A percentile compares a stretch with the other conserved stretches of the same genome.
phyloP scores from a whole-genome alignment of 192 early-diverging fungal genomes.

The Coemansia asiatica region DNA sequence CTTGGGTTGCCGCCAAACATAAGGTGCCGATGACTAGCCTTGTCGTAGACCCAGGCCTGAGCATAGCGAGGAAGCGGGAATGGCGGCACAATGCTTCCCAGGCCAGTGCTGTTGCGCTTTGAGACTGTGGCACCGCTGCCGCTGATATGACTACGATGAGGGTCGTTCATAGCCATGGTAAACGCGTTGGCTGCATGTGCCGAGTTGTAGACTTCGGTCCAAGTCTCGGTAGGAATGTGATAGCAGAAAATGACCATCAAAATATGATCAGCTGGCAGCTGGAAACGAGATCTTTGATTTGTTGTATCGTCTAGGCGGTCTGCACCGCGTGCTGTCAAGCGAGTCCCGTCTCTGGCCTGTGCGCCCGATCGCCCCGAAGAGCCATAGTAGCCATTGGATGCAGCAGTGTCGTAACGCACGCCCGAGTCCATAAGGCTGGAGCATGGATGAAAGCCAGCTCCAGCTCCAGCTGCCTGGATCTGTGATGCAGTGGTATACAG shows the following conservation, averaged over 20 bases:
- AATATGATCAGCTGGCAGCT: constrained; percentile 23
- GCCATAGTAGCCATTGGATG: neutral
- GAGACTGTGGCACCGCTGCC: neutral
- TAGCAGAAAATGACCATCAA: constrained; percentile 51
- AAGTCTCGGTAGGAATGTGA: constrained; percentile 56
- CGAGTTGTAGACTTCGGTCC: constrained; percentile 51
- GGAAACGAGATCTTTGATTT: constrained; percentile 3
- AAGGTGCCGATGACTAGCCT: constrained; percentile 67
- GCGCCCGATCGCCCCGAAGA: neutral
- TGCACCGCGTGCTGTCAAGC: neutral
- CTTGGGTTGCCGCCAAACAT: constrained; percentile 93
- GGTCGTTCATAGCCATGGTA: constrained; percentile 49
- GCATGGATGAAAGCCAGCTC: constrained; percentile 33
- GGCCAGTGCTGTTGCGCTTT: neutral
- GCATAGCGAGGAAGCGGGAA: constrained; percentile 87
- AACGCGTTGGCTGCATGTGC: constrained; percentile 22
- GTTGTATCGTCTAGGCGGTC: neutral
- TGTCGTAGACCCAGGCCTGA: constrained; percentile 89
- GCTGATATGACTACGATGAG: constrained; percentile 22
- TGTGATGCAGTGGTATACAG: constrained; percentile 18
- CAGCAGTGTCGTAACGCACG: constrained; percentile 18
- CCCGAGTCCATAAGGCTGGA: constrained; percentile 37
- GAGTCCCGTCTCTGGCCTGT: neutral
- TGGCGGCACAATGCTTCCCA: constrained; percentile 21
- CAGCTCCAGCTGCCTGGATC: constrained; percentile 18